Conservation (phyloP, 2,329 filamentous ascomycete species). For the Neonectria punicea region DNA sequence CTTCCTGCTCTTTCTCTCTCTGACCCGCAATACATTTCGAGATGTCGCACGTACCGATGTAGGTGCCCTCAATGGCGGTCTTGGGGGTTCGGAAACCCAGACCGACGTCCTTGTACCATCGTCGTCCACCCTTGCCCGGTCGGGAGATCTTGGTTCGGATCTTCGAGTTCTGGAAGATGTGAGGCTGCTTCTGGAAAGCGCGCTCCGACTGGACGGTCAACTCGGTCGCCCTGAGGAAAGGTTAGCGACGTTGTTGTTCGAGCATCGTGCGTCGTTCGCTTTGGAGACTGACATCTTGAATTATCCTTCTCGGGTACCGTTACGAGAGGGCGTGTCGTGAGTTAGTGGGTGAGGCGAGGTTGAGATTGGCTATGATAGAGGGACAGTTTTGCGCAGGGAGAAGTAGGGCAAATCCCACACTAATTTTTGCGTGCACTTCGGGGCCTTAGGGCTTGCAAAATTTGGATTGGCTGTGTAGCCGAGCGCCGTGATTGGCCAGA, state of each 20-base stretch:
- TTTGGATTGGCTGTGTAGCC: constrained; percentile 48
- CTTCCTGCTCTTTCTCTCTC: constrained; percentile 13
- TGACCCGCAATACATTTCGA: constrained; percentile 23
- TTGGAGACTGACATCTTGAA: constrained; percentile 55
- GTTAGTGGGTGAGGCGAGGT: constrained; percentile 49
- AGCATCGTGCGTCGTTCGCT: constrained; percentile 22
- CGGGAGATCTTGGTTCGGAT: constrained; percentile 84
- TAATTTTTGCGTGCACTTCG: constrained; percentile 48
- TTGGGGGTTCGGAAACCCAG: constrained; percentile 99
- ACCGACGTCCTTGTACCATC: constrained; percentile 99
- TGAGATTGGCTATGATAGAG: constrained; percentile 43
- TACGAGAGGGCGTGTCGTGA: constrained; percentile 52
- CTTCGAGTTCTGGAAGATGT: constrained; percentile 99
- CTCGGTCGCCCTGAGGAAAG: constrained; percentile 88
- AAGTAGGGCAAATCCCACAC: constrained; percentile 52
- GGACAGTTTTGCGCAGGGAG: constrained; percentile 50
- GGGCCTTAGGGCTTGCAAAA: constrained; percentile 55
- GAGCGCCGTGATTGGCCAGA: constrained; percentile 37
- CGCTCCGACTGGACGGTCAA: constrained; percentile 99
- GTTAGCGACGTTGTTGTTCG: constrained; percentile 45
- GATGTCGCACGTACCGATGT: constrained; percentile 85
- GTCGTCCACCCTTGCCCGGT: constrained; percentile 90
- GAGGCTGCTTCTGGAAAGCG: constrained; percentile 99
- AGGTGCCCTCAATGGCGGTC: constrained; percentile 97
- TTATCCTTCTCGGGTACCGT: constrained; percentile 55